Percentiles rank a stretch among this genome's conserved stretches.
These are phyloP conservation scores for Claviceps pazoutovae DNA, from an alignment of 2,329 filamentous ascomycete species.

Conservation along the genomic window DNA sequence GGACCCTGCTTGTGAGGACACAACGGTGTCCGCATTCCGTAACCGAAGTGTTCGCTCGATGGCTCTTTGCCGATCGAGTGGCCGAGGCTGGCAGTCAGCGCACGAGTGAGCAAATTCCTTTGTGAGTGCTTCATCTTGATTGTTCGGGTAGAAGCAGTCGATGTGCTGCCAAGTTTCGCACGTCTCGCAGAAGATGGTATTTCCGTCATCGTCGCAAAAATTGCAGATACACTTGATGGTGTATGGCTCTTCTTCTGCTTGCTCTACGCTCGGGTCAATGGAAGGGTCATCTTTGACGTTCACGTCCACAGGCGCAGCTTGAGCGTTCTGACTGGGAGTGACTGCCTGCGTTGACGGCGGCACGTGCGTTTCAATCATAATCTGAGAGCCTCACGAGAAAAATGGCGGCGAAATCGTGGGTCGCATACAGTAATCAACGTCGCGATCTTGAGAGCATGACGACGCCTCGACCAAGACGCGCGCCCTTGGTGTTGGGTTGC, in stretches of 20 bases:
- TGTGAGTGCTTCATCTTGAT: constrained; percentile 57
- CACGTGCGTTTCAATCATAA: constrained; percentile 48
- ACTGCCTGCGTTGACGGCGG: constrained; percentile 40
- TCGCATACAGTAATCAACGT: constrained; percentile 30
- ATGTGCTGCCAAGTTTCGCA: constrained; percentile 99
- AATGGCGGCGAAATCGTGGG: constrained; percentile 23
- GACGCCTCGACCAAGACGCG: constrained; percentile 33
- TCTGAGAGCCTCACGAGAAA: constrained; percentile 34
- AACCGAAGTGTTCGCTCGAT: constrained; percentile 56
- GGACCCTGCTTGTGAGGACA: constrained; percentile 22
- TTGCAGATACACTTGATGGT: constrained; percentile 97
- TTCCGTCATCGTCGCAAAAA: constrained; percentile 89
- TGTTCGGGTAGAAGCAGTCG: constrained; percentile 77
- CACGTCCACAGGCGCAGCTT: constrained; percentile 18
- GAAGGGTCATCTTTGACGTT: constrained; percentile 24
- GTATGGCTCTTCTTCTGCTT: constrained; percentile 63
- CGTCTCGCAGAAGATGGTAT: constrained; percentile 88
- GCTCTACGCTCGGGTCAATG: constrained; percentile 33
- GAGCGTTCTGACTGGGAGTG: constrained; percentile 39
- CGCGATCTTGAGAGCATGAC: constrained; percentile 44
- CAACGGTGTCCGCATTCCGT: constrained; percentile 22
- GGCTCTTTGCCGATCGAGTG: constrained; percentile 60
- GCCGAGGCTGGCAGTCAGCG: constrained; percentile 70
- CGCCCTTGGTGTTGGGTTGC: constrained; percentile 12
- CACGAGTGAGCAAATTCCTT: constrained; percentile 70